These are phyloP conservation scores for Epichloe aotearoae DNA, from an alignment of 2,329 filamentous ascomycete species.

Conservation along the genomic window DNA sequence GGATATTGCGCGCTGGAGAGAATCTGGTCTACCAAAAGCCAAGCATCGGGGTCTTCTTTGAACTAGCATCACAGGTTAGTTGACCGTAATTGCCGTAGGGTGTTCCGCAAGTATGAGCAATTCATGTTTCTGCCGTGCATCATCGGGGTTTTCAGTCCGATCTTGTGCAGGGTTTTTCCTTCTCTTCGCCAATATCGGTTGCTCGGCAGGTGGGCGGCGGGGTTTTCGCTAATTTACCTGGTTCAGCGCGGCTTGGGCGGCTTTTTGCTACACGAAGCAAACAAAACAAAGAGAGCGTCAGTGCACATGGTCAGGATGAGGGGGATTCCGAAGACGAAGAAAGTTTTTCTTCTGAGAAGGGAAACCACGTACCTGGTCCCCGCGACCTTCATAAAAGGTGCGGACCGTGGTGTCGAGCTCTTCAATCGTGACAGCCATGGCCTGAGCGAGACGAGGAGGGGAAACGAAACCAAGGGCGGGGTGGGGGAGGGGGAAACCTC, in stretches of 20 bases:
- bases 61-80: constrained; percentile 45
- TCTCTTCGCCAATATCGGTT: background rate
- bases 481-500: constrained; percentile 9
- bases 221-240: constrained; percentile 44
- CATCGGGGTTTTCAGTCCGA: background rate
- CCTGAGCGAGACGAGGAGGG: constrained; percentile 20
- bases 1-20: constrained; percentile 84
- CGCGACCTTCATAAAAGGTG: constrained; percentile 88
- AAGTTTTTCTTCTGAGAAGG: background rate
- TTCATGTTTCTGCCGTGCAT: background rate
- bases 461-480: constrained; percentile 17
- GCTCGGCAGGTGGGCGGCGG: background rate
- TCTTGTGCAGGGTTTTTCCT: background rate
- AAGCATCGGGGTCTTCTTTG: constrained; percentile 97
- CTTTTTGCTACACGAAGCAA: constrained; percentile 62
- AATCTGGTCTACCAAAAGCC: constrained; percentile 95
- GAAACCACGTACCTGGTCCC: constrained; percentile 59
- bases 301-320: constrained; percentile 10
- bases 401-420: constrained; percentile 96
- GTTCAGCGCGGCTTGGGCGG: constrained; percentile 84
- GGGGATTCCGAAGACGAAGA: background rate
- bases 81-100: background rate
- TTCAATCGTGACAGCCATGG: constrained; percentile 63
- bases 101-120: background rate
- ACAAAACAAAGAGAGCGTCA: constrained; percentile 24